Conservation (phyloP, 495 filamentous ascomycete genomes). For the Aspergillus affinis region DNA sequence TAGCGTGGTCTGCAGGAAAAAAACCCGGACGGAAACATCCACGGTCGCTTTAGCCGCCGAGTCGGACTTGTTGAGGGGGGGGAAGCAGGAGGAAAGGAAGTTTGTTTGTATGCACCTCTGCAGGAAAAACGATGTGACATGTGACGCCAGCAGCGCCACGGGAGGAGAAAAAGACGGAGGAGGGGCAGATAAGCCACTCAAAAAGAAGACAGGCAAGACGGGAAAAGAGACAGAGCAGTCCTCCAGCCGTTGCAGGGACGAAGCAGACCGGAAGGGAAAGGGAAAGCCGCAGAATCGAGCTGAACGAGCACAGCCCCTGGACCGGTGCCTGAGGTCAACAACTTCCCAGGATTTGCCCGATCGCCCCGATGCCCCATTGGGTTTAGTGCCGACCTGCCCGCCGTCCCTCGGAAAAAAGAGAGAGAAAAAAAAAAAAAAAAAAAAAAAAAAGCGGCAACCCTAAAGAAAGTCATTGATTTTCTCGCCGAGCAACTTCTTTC, state of each 20-base stretch:
- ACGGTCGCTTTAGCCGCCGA: constrained; percentile 8
- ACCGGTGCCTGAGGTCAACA: not conserved
- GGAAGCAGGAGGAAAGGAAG: not conserved
- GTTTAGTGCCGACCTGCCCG: constrained; percentile 31
- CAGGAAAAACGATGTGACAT: constrained; percentile 9
- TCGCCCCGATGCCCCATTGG: constrained; percentile 44
- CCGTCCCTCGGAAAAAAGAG: constrained; percentile 22
- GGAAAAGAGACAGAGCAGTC: no score
- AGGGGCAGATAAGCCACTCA: not conserved
- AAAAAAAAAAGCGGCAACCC: constrained; percentile 37
- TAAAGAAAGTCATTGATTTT: constrained; percentile 18
- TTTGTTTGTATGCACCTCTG: constrained; percentile 15
- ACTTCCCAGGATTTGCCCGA: constrained; percentile 15
- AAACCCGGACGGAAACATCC: constrained; percentile 5
- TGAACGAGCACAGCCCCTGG: constrained; percentile 3
- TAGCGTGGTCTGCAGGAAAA: not conserved
- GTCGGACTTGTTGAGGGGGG: constrained; percentile 1
- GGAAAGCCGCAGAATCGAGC: no score
- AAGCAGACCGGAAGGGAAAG: not conserved
- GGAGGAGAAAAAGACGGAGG: not conserved
- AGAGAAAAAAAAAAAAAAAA: constrained; percentile 26
- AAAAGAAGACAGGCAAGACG: not conserved
- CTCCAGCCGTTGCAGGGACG: no score
- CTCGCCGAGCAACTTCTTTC: constrained; percentile 4
- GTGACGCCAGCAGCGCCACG: constrained; percentile 9